Conservation (phyloP, 495 filamentous ascomycete genomes). For the Penicillium tannophilum region DNA sequence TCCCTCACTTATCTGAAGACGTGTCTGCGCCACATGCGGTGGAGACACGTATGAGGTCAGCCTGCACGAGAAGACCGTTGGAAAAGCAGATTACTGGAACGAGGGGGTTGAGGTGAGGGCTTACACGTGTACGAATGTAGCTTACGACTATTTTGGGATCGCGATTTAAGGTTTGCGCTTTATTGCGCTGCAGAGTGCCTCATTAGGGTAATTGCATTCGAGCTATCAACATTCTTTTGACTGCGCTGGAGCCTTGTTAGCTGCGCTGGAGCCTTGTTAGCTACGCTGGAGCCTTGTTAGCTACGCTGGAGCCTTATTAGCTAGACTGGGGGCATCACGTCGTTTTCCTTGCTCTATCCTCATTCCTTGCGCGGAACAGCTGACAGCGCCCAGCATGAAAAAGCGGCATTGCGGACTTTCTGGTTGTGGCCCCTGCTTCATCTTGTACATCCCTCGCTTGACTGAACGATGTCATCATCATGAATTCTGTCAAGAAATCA, state of each 20-base stretch:
- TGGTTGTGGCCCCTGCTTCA: no score
- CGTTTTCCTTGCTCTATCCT: no score
- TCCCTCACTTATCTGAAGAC: conserved; percentile 1
- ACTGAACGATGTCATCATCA: no score
- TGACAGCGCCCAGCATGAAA: no score
- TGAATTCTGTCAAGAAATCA: no score
- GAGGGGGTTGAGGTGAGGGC: not conserved
- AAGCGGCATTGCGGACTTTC: no score
- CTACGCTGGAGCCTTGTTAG: not conserved
- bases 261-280: not conserved
- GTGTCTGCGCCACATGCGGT: conserved; percentile 8
- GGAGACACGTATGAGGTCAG: conserved; percentile 6
- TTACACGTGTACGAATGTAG: not conserved
- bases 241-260: not conserved
- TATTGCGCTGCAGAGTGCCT: not conserved
- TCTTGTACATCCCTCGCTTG: no score
- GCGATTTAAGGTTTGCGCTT: not conserved
- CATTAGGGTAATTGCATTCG: not conserved
- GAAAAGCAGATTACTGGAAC: not conserved
- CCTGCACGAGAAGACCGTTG: not conserved
- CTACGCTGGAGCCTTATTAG: not conserved
- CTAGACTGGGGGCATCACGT: not conserved
- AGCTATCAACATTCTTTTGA: not conserved
- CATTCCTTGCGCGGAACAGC: no score
- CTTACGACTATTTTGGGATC: not conserved